Evolutionary conservation across 2,329 filamentous ascomycete genomes (phyloP), one percentile per base, ranked within the genome.

Genomic region (Colletotrichum nymphaeae): DNA sequence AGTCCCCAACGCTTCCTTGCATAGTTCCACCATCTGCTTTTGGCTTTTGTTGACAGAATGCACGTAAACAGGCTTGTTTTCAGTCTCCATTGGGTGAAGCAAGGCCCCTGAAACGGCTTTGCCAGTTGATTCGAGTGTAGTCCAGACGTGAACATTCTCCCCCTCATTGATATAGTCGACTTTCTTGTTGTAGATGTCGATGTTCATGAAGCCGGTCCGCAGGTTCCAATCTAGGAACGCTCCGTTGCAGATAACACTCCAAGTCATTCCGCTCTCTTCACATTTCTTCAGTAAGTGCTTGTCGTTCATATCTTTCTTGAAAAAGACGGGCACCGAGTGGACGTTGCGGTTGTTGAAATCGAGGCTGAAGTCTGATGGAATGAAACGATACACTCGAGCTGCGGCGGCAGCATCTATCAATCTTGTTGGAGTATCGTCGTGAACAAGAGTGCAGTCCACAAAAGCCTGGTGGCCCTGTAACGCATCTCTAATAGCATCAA

Each of bases 341-440:
- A 57, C 56, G 14, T 75, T 75, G 32, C 74, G 72, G 59, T 77
- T 77, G 49, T 67, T 67, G 5, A 82, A 76, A 80, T 85, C 79
- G 55, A 79, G 77, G 32, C 84, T 84, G 55, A 87, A 93, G 72
- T 92, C 90, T 2, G 88, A 88, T 1, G 91, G 90, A 30, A 93
- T 81, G 81, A 92, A 91, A 12, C 89, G 86, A 77, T 90, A 85
- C 0, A 93, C 89, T 2, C 90, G 89, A 2, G 89, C 89, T 1
- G 85, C 85, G 30, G 89, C 82, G 28, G 90, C 87, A 0, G 90
- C 91, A 30, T 92, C 87, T 58, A 92, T 84, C 53, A 74, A 46
- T 19, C 72, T 59, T 56, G 92, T 81, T 11, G 85, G 78, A 46
- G 90, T 81, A 0, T 85, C 82, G 32, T 77, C 75, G 6, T 78